phyloP scores from a whole-genome alignment of 2,329 filamentous ascomycete species.

The Cladophialophora immunda region DNA sequence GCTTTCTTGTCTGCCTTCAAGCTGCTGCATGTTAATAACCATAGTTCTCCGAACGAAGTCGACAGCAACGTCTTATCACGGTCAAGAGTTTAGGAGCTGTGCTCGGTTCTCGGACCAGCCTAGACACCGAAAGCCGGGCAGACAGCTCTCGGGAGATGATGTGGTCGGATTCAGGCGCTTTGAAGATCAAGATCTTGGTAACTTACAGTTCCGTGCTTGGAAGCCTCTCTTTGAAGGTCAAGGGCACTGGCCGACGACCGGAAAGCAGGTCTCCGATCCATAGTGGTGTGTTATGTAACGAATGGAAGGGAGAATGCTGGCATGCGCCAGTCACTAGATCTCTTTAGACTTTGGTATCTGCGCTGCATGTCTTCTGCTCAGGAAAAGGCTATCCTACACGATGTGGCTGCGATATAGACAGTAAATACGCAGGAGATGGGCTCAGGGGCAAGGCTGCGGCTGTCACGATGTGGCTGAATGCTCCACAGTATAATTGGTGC shows the following conservation, averaged over 20 bases:
- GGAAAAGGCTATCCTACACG: too few relatives aligned
- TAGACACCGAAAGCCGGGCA: neutral
- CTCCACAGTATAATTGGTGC: neutral
- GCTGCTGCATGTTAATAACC: neutral
- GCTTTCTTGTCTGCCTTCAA: neutral
- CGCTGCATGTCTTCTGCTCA: too few relatives aligned
- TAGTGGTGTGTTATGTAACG: too few relatives aligned
- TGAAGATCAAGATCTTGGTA: neutral
- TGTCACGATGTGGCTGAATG: neutral
- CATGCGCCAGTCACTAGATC: too few relatives aligned
- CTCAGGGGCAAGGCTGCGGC: constrained; percentile 9
- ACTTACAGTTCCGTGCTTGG: neutral
- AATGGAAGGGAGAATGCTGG: too few relatives aligned
- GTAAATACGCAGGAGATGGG: neutral
- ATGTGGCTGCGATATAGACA: too few relatives aligned
- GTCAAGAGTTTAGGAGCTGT: neutral
- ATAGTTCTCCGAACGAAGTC: neutral
- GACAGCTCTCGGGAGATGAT: neutral
- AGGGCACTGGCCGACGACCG: neutral
- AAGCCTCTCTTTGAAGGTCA: neutral
- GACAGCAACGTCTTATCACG: neutral
- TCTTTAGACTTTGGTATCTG: too few relatives aligned
- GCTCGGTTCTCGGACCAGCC: neutral
- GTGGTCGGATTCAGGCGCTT: neutral
- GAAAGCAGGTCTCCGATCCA: too few relatives aligned